Conservation (phyloP, 352 stramenopile species). For the Globisporangium rhizosaccharum region DNA sequence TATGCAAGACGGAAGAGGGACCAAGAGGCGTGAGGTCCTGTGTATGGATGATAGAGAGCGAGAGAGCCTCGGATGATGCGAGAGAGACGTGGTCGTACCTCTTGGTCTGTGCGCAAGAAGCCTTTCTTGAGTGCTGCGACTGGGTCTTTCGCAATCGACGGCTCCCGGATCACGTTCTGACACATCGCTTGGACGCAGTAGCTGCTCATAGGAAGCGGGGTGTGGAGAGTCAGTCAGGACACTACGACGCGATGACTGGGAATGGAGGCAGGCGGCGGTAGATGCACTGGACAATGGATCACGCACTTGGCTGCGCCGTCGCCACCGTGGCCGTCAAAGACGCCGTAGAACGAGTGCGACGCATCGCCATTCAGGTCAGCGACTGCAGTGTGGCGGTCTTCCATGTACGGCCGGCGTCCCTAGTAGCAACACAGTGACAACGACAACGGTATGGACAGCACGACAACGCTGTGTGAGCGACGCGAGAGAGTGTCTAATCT, state of each 20-base stretch:
- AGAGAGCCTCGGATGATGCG: not conserved
- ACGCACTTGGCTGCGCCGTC: slow-evolving; percentile 85
- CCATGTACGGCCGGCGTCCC: slow-evolving; percentile 87
- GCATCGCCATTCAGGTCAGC: slow-evolving; percentile 74
- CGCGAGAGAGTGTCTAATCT: not conserved
- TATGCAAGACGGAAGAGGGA: slow-evolving; percentile 2
- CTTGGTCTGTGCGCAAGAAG: slow-evolving; percentile 73
- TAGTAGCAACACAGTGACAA: slow-evolving; percentile 10
- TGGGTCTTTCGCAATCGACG: slow-evolving; percentile 58
- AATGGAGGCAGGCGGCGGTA: not conserved
- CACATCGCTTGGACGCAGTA: slow-evolving; percentile 82
- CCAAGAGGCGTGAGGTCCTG: not conserved
- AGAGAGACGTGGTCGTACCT: slow-evolving; percentile 25
- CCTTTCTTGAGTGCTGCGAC: slow-evolving; percentile 68
- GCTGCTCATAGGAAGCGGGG: slow-evolving; percentile 17
- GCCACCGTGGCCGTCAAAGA: slow-evolving; percentile 93
- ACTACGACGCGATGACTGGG: not conserved
- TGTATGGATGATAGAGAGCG: not conserved
- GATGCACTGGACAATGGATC: too few relatives aligned
- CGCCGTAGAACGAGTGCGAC: slow-evolving; percentile 86
- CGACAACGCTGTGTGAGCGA: not conserved
- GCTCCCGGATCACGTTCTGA: slow-evolving; percentile 77
- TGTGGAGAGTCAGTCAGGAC: not conserved
- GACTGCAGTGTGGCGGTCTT: slow-evolving; percentile 82
- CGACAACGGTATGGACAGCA: not conserved